Evolutionary conservation across 2,329 filamentous ascomycete genomes (phyloP).

Genomic region (Fusarium marasasianum): DNA sequence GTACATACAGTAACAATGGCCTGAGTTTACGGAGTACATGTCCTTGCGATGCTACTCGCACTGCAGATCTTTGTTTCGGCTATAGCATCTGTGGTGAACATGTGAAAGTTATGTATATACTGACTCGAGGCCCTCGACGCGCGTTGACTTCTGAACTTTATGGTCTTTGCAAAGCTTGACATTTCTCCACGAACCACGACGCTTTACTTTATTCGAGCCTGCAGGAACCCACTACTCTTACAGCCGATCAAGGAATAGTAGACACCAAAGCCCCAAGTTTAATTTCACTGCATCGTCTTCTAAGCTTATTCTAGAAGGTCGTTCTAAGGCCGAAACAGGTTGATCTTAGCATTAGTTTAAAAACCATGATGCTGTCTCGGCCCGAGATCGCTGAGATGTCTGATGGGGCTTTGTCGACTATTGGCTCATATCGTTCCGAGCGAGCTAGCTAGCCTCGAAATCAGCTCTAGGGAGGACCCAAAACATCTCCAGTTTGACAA

Average conservation of each 20-base stretch:
- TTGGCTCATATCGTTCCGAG: not conserved
- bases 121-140: not conserved
- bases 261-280: accelerated
- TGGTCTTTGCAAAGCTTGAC: not conserved
- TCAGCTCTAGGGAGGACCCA: not conserved
- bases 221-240: accelerated
- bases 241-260: accelerated
- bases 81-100: accelerated
- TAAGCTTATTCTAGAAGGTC: not conserved
- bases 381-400: not conserved
- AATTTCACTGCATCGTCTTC: accelerated
- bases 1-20: accelerated
- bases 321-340: accelerated
- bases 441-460: not conserved
- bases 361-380: not conserved
- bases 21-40: accelerated
- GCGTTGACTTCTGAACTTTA: not conserved
- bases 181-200: not conserved
- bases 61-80: not conserved
- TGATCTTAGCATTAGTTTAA: not conserved
- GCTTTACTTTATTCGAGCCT: accelerated
- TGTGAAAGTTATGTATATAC: not conserved
- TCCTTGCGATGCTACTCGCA: accelerated
- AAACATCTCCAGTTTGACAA: not conserved
- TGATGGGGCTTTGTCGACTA: not conserved